phyloP scores from a whole-genome alignment of 768 basidiomycete species.

The Bullera alba region DNA sequence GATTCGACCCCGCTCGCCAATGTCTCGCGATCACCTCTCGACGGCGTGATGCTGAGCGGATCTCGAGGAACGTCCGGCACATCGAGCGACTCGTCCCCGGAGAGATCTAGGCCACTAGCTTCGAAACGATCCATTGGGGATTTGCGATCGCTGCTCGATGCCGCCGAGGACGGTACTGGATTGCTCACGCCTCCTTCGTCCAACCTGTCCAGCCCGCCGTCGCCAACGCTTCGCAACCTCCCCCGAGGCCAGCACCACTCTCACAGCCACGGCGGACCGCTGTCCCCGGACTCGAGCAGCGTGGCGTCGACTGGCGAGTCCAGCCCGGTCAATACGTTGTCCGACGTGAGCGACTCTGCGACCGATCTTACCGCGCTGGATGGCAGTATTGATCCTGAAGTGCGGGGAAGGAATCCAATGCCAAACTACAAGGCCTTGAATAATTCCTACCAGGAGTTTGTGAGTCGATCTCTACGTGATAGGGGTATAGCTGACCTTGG shows the following conservation, averaged over 20 bases:
- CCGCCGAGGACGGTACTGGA: constrained; percentile 18
- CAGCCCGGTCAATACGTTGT: constrained; percentile 27
- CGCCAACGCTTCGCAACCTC: constrained; percentile 15
- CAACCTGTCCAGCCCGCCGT: constrained; percentile 39
- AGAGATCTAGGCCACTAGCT: constrained; percentile 8
- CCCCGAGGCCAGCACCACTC: constrained; percentile 3
- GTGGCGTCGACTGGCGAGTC: constrained; percentile 31
- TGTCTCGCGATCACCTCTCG: constrained; percentile 20
- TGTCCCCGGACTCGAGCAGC: constrained; percentile 32
- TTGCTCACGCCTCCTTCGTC: constrained; percentile 38
- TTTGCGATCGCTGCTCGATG: constrained; percentile 20
- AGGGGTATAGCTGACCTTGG: not conserved
- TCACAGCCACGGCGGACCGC: too few relatives aligned
- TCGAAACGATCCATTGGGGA: constrained; percentile 31
- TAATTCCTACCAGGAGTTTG: constrained; percentile 40
- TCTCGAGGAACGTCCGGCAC: too few relatives aligned
- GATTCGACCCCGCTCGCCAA: constrained; percentile 30
- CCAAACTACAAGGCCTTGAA: constrained; percentile 17
- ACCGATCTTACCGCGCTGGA: constrained; percentile 19
- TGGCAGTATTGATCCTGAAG: constrained; percentile 30
- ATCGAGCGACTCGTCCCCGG: constrained; percentile 12
- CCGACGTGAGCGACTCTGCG: constrained; percentile 15
- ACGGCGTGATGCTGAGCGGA: not conserved
- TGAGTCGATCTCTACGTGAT: constrained; percentile 32
- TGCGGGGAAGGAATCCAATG: constrained; percentile 15